Conservation (phyloP, 202 grass and related monocot species). For the Zoysia matrella region DNA sequence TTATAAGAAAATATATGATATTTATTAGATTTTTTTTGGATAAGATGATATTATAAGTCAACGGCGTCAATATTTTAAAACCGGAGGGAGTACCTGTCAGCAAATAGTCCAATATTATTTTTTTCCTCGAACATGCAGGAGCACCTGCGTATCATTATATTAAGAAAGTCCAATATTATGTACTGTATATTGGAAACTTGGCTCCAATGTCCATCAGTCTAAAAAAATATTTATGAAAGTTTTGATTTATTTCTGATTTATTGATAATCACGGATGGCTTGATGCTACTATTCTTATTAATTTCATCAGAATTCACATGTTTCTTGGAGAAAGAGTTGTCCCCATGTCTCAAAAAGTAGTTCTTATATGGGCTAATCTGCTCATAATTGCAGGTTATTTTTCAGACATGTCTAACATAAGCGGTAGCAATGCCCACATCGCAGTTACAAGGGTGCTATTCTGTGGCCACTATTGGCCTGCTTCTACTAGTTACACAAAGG, state of each 20-base stretch:
- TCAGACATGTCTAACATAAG: neutral
- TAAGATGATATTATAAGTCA: too few species aligned
- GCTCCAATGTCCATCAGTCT: neutral
- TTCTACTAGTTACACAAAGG: slow-evolving; percentile 69
- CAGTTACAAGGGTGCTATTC: slow-evolving; percentile 69
- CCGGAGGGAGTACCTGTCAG: neutral
- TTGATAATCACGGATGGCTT: neutral
- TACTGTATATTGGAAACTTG: neutral
- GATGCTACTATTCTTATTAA: neutral
- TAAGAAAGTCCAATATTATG: neutral
- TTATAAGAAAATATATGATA: too few species aligned
- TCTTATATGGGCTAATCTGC: neutral
- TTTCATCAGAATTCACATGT: neutral
- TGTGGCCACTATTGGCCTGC: slow-evolving; percentile 74
- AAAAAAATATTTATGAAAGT: neutral
- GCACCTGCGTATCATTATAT: too few species aligned
- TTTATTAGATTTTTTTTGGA: too few species aligned
- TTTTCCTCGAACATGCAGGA: too few species aligned
- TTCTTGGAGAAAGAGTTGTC: neutral
- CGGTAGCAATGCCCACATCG: slow-evolving; percentile 9
- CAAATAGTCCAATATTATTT: neutral
- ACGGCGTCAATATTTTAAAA: too few species aligned
- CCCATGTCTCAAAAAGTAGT: neutral
- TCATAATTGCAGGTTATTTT: slow-evolving; percentile 45
- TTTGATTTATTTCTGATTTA: neutral